Base-by-base conservation (phyloP, 352 stramenopile species). In the Globisporangium rhizosaccharum region DNA sequence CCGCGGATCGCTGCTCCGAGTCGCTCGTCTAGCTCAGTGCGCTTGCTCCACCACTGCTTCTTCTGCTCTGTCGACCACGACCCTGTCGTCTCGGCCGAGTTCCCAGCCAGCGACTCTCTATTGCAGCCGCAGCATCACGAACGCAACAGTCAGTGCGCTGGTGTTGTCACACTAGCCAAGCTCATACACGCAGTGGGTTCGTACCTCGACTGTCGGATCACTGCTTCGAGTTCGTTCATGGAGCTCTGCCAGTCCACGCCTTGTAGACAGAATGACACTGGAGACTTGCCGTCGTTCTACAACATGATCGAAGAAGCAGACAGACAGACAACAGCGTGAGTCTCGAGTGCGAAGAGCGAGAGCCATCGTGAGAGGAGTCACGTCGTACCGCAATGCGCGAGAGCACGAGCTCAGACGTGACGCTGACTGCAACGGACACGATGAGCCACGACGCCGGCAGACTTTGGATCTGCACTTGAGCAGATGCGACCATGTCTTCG, bases 11-110 rank as follows among this genome's bases (percentile, higher is more conserved):
- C 51, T 26, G 66, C 47, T 30, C 65, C 57, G 20, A 94, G 70
- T 18, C 68, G 68, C 36, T 66, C 64, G 57, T 94, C 70, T 1
- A 93, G 61, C 18, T 76, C 45, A 12, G 85, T 82, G 53, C 85
- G 76, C 39, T 62, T 84, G 57, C 63, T 70, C 85, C 85, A 94
- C 85, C 85, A 94, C 26, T 74, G 52, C n/a, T 84, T 88, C 60
- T 92, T 93, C 46, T 82, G 72, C 11, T 83, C 63, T 2, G 70
- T 57, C 20, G 59, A 71, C 83, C 78, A 92, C 37, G 70, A 68
- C 7, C 70, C 61, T 14, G 77, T 68, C 59, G 79, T 76, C 56
- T 89, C 65, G 14, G 61, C 72, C 4, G 74, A 79, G 46, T 92
- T 71, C 0, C 79, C 82, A 45, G 75, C 85, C 26, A 94, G 62